A percentile compares a stretch with the other conserved stretches of the same genome.
Evolutionary conservation across 164 flowering plant genomes (phyloP).

Genomic region (Annona squamosa): DNA sequence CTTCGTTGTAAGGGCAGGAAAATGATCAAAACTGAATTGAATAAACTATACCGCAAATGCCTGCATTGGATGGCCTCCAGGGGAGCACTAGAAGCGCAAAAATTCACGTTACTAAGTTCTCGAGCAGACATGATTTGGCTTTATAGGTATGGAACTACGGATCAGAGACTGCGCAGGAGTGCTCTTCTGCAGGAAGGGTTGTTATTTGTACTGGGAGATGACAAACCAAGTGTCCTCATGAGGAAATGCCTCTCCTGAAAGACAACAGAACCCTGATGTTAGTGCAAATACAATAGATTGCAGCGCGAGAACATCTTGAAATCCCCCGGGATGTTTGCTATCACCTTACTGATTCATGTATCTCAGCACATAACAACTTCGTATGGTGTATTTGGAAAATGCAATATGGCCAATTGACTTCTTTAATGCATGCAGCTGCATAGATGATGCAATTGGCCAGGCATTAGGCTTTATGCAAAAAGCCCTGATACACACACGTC

Average conservation of each 20-base stretch:
- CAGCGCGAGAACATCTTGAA: no score
- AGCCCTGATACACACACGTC: no score
- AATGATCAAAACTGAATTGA: constrained; percentile 16
- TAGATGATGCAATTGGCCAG: no score
- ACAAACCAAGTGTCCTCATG: constrained; percentile 68
- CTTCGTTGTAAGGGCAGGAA: constrained; percentile 26
- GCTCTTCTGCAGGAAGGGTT: constrained; percentile 74
- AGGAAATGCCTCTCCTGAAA: constrained; percentile 85
- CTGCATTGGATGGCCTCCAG: not conserved
- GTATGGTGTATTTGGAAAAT: not conserved
- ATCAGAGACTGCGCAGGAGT: constrained; percentile 74
- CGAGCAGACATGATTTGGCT: not conserved
- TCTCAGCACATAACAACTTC: constrained; percentile 29
- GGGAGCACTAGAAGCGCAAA: not conserved
- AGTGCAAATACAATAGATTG: constrained; percentile 4
- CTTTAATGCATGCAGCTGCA: no score
- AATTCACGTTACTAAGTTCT: not conserved
- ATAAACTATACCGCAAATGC: not conserved
- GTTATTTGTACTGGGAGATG: constrained; percentile 38
- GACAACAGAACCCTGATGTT: constrained; percentile 8
- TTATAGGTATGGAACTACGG: not conserved
- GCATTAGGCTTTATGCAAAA: not conserved
- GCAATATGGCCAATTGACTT: no score
- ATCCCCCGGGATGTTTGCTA: constrained; percentile 10
- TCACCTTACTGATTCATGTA: constrained; percentile 24